These are phyloP conservation scores for Petunia axillaris DNA, from an alignment of 257 asterid species.

Conservation along the genomic window DNA sequence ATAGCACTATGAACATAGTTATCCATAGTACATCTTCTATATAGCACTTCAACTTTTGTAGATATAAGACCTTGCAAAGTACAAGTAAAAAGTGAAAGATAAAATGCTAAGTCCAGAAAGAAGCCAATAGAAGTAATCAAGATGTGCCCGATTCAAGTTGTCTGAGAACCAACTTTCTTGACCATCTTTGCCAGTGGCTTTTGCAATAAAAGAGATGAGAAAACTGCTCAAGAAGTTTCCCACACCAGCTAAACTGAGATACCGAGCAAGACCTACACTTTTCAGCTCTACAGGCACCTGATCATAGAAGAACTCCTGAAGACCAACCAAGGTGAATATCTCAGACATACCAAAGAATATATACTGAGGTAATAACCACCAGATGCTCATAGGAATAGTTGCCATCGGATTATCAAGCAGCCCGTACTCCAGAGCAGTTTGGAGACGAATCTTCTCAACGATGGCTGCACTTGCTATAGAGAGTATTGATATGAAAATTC, in stretches of 20 bases:
- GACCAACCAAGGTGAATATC: constrained; percentile 33
- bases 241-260: constrained; percentile 38
- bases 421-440: constrained; percentile 32
- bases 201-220: constrained; percentile 30
- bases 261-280: constrained; percentile 40
- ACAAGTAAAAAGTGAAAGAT: constrained; percentile 12
- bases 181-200: constrained; percentile 6
- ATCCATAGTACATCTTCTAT: neutral
- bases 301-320: constrained; percentile 44
- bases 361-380: constrained; percentile 42
- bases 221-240: constrained; percentile 38
- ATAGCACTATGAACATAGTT: too few species aligned
- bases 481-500: constrained; percentile 30
- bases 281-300: constrained; percentile 37
- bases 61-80: constrained; percentile 21
- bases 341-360: constrained; percentile 31
- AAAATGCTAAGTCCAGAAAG: constrained; percentile 25
- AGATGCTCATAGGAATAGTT: constrained; percentile 38
- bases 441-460: constrained; percentile 38
- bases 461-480: constrained; percentile 34
- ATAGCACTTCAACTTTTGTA: constrained; percentile 15
- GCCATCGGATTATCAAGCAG: constrained; percentile 30
- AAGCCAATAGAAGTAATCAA: constrained; percentile 35
- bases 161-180: constrained; percentile 31
- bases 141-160: constrained; percentile 32